These are phyloP conservation scores for Naganishia albida DNA, from an alignment of 1,284 basidiomycete genomes.

Conservation along the genomic window DNA sequence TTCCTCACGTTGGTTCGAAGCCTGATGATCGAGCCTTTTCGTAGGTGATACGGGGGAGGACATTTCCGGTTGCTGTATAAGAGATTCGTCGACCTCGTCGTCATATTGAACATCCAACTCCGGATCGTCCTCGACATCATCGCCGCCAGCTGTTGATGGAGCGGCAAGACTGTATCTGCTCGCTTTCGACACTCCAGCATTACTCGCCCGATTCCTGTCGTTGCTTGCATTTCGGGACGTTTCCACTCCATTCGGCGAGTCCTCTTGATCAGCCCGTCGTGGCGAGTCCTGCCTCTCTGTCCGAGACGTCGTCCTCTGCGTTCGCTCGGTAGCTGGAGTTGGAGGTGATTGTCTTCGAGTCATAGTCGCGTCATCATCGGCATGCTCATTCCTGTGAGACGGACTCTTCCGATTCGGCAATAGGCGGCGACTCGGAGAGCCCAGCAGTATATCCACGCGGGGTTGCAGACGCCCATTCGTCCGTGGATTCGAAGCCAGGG, in stretches of 20 bases:
- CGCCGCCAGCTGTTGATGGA: constrained; percentile 8
- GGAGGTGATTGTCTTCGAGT: constrained; percentile 3
- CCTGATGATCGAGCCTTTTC: constrained; percentile 31
- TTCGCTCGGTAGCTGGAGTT: constrained; percentile 1
- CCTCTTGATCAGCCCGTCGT: background rate
- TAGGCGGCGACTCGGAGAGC: constrained; percentile 10
- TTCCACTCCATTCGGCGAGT: background rate
- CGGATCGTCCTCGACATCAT: constrained; percentile 4
- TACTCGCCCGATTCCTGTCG: constrained; percentile 6
- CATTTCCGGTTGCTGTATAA: constrained; percentile 22
- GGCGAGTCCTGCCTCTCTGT: background rate
- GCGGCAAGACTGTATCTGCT: constrained; percentile 20
- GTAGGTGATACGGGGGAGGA: constrained; percentile 24
- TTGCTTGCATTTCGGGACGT: constrained; percentile 1
- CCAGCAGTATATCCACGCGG: background rate
- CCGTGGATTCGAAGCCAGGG: constrained; percentile 10
- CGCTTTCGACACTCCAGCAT: constrained; percentile 16
- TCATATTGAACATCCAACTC: constrained; percentile 19
- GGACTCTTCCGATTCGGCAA: background rate
- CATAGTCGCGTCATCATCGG: background rate
- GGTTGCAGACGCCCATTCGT: constrained; percentile 9
- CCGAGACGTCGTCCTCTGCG: constrained; percentile 1
- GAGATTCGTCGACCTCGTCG: constrained; percentile 18
- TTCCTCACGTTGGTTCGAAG: constrained; percentile 26
- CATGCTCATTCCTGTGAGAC: background rate